Conservation (phyloP, 352 stramenopile genomes). For the Phytopythium oedochilum region DNA sequence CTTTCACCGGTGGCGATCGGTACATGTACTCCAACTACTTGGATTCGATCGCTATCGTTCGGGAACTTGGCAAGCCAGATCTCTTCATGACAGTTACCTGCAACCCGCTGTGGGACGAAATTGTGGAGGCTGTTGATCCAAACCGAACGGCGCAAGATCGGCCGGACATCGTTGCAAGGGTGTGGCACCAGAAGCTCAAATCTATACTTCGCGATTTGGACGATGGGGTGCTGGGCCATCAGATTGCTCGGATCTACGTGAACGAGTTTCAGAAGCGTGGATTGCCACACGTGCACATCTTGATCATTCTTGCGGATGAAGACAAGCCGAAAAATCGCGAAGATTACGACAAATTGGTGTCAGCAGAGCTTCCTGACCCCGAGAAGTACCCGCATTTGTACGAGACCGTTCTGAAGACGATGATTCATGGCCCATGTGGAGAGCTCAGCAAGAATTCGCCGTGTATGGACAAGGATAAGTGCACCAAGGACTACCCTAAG, state of each 20-base stretch:
- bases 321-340: constrained; percentile 7
- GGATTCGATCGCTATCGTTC: constrained; percentile 35
- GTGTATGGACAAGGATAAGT: constrained; percentile 19
- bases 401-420: constrained; percentile 6
- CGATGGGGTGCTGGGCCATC: constrained; percentile 11
- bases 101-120: constrained; percentile 41
- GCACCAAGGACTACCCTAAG: constrained; percentile 22
- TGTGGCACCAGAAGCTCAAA: constrained; percentile 21
- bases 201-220: constrained; percentile 19
- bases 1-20: too few relatives aligned
- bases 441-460: background rate
- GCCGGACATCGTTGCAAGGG: constrained; percentile 10
- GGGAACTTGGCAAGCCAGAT: constrained; percentile 22
- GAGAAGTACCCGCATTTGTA: constrained; percentile 5
- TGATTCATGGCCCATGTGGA: constrained; percentile 13
- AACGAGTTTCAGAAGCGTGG: constrained; percentile 53
- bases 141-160: constrained; percentile 10
- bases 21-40: constrained; percentile 25
- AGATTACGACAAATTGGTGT: constrained; percentile 15
- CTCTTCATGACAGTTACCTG: constrained; percentile 54
- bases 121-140: constrained; percentile 12
- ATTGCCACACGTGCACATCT: constrained; percentile 38
- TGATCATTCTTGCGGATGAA: constrained; percentile 34
- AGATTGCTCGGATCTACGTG: constrained; percentile 19
- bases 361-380: constrained; percentile 12